Evolutionary conservation across 345 rosid genomes (phyloP), one percentile per base, ranked within the genome.

Genomic region (Hibiscus tridactylites): DNA sequence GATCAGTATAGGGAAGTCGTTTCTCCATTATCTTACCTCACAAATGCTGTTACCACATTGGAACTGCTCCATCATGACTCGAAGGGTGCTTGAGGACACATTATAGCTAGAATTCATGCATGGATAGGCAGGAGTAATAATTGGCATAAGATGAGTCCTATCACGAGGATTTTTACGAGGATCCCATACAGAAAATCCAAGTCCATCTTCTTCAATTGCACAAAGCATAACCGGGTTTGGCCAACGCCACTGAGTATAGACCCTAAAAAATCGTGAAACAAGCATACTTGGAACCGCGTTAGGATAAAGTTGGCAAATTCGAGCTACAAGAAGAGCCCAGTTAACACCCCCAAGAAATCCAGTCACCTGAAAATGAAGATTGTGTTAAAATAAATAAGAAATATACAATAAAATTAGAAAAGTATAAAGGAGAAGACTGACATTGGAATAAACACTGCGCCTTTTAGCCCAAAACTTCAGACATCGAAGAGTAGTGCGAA

Each of bases 341-440:
- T 89, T 89, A 49, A 89, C 91, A 75, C 90, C 94, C 75, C 94
- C 91, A 53, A 89, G 91, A 79, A 89, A 89, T 60, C 94, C 91
- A 74, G 94, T 87, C 46, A 89, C 94, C 94, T 89, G 76, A n/a
- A 59, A 64, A 80, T n/a, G 24, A 16, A 68, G 8, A 57, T 39
- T 9, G 33, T 3, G 3, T 33, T 68, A 37, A 58, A 49, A 26
- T 1, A 57, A 26, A 54, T 13, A 52, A 21, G 17, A 31, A 61
- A 53, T 3, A 7, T 9, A 26, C 4, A 65, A 19, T 1, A 60
- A 21, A 26, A 42, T 16, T 16, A 72, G 31, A 21, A 59, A 53
- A 15, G 47, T 7, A 39, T 16, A 0, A 13, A 76, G 33, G 39
- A 68, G 33, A 49, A 11, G 29, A 77, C 88, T 80, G 64, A 87